Percentiles rank a stretch among this genome's conserved stretches.
Evolutionary conservation across 371 early-diverging fungal species (phyloP).

Genomic region (Gilbertella persicaria): DNA sequence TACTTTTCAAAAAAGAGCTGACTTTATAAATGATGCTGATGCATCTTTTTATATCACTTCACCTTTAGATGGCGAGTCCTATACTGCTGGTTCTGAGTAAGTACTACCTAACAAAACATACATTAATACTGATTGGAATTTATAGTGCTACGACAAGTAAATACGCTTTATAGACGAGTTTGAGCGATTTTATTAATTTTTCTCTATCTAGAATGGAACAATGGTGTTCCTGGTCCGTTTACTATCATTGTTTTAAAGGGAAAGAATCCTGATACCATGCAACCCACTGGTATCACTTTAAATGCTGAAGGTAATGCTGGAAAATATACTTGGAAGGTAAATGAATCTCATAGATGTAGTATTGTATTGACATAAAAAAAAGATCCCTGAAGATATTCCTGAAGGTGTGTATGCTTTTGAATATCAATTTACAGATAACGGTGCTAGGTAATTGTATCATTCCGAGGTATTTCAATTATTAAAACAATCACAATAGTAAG

Average conservation of each 20-base stretch:
- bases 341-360: not conserved
- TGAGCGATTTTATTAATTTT: not conserved
- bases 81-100: not conserved
- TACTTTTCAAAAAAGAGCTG: not conserved
- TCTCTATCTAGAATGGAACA: not conserved
- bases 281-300: not conserved
- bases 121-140: not conserved
- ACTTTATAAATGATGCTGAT: not conserved
- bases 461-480: too few species aligned
- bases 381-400: not conserved
- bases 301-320: not conserved
- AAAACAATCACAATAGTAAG: too few species aligned
- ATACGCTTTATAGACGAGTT: not conserved
- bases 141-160: not conserved
- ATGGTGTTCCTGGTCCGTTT: not conserved
- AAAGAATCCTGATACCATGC: not conserved
- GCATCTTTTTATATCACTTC: not conserved
- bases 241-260: not conserved
- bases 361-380: not conserved
- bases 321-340: not conserved
- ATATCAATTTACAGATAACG: too few species aligned
- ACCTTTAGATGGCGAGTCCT: not conserved
- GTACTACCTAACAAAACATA: not conserved
- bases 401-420: not conserved
- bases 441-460: too few species aligned